Evolutionary conservation across 139 green algal species (phyloP), one percentile per base, ranked within the genome.

Genomic region (Chlamydomonas eustigma): DNA sequence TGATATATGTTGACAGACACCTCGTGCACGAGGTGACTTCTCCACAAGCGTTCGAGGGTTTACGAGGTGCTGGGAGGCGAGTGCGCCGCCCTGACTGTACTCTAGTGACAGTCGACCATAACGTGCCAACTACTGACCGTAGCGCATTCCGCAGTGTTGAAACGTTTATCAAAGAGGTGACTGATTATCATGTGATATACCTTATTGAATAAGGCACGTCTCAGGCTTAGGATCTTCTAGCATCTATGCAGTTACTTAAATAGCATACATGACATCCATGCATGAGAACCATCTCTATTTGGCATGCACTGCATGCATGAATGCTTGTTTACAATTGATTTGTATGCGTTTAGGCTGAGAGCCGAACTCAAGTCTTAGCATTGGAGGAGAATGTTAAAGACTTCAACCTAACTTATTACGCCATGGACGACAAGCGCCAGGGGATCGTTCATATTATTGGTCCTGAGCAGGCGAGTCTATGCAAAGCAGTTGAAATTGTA

Each of bases 381-480:
- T 34, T 72, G 33, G 65, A 72, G 65, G 65, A 72, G 65, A 72
- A 72, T 31, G 65, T 39, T 6, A 8, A 24, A 6, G 65, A 39
- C 34, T 72, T 72, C 65, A 72, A 72, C 33, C 65, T 72, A 34
- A 72, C 65, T 4, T 72, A 72, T 34, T 72, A 50, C 39, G 34
- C 37, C 25, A 33, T 75, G 37, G 68, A 75, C 25, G 68, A 75
- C 68, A 75, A 75, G 68, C 68, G 68, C 38, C 68, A 75, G 68
- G 68, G 68, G 37, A 75, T 75, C 35, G 68, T 75, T 24, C 38
- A 63, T 28, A 75, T 75, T 38, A 75, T 75, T 64, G 68, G 68
- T 35, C 68, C 68, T 22, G 38, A 75, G 68, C 68, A 75, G 65
- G 65, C 50, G 65, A 18, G 65, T n/a, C n/a, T n/a, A n/a, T n/a